Conservation (phyloP, 2,329 filamentous ascomycete genomes). For the Amauroascus verrucosus region DNA sequence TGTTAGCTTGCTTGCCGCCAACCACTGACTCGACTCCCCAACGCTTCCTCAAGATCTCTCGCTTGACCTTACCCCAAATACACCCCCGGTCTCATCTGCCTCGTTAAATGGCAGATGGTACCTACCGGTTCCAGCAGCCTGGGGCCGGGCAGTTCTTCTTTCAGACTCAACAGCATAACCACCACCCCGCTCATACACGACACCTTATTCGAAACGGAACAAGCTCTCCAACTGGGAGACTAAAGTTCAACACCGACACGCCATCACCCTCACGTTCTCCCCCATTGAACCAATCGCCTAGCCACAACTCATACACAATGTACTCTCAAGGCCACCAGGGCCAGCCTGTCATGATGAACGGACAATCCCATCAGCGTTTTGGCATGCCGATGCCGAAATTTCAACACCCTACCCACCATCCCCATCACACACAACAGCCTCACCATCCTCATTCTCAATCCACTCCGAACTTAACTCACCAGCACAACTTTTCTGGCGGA, state of each 20-base stretch:
- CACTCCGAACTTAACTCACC: conserved; percentile 38
- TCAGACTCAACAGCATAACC: conserved; percentile 28
- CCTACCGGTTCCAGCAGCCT: conserved; percentile 46
- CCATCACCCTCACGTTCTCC: conserved; percentile 42
- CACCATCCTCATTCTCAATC: conserved; percentile 36
- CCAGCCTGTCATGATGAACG: conserved; percentile 44
- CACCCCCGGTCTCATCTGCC: conserved; percentile 37
- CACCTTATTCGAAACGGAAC: conserved; percentile 38
- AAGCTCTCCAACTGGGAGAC: conserved; percentile 36
- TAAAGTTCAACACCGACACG: conserved; percentile 39
- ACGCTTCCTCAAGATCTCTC: conserved; percentile 21
- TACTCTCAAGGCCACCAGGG: conserved; percentile 40
- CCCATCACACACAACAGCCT: conserved; percentile 35
- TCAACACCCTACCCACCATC: conserved; percentile 38
- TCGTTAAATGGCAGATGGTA: conserved; percentile 47
- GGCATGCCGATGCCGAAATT: conserved; percentile 42
- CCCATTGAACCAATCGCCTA: conserved; percentile 33
- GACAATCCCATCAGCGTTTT: conserved; percentile 40
- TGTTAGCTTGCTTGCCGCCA: conserved; percentile 29
- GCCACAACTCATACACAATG: conserved; percentile 38
- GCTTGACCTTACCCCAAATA: conserved; percentile 18
- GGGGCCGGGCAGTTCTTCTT: conserved; percentile 43
- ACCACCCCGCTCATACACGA: conserved; percentile 36
- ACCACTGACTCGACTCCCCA: conserved; percentile 18
- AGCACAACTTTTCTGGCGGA: conserved; percentile 42